Conservation (phyloP, 805 yeast species). For the Kodamaea neixiangensis region DNA sequence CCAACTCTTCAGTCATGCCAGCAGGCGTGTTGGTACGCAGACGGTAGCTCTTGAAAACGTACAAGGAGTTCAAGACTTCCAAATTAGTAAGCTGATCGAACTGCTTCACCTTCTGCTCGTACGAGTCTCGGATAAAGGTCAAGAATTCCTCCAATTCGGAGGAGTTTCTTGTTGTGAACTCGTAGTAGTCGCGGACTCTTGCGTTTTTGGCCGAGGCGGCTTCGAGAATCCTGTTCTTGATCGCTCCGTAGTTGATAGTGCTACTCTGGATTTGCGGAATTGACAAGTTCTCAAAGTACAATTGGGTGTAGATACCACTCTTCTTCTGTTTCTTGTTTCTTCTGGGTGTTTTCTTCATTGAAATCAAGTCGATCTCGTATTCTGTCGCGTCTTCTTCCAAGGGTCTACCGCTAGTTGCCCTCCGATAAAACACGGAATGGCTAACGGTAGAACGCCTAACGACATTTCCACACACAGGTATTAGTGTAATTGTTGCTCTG, state of each 20-base stretch:
- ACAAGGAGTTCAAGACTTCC: conserved; percentile 28
- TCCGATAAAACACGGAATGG: background rate
- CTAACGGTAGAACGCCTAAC: background rate
- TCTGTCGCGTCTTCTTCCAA: conserved; percentile 7
- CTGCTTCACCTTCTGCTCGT: conserved; percentile 20
- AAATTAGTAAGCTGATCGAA: conserved; percentile 26
- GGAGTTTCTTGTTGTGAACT: conserved; percentile 21
- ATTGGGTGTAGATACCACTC: background rate
- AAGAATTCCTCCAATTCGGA: conserved; percentile 23
- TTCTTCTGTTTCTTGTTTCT: background rate
- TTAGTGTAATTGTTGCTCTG: background rate
- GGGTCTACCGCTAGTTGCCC: conserved; percentile 3
- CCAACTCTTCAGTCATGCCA: conserved; percentile 13
- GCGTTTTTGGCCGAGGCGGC: conserved; percentile 2
- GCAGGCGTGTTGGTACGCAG: conserved; percentile 18
- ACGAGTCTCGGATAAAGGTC: conserved; percentile 22
- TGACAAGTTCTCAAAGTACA: conserved; percentile 9
- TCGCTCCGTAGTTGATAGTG: background rate
- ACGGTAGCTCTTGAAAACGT: conserved; percentile 26
- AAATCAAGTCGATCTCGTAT: conserved; percentile 15
- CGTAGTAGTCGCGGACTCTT: conserved; percentile 10
- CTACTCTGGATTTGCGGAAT: background rate
- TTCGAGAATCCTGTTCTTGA: background rate
- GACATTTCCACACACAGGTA: background rate
- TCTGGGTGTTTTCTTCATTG: conserved; percentile 11